Evolutionary conservation across 2,329 filamentous ascomycete genomes (phyloP).

Genomic region (Aspergillus piperis): DNA sequence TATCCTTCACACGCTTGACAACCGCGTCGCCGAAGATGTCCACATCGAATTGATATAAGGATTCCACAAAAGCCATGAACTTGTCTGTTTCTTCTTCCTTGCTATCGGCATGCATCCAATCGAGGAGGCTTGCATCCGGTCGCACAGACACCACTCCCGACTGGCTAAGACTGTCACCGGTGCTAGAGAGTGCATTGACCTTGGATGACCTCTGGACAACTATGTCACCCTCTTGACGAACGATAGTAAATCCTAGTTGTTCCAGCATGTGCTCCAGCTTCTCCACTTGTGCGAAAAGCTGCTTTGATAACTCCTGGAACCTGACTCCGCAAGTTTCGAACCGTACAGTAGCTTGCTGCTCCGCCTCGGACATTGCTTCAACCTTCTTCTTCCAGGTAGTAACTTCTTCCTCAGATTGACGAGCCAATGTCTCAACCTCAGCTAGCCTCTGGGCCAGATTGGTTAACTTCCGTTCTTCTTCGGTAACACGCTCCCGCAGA

Average conservation of each 20-base stretch:
- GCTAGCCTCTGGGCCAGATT: slow-evolving; percentile 70
- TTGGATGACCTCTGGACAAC: slow-evolving; percentile 70
- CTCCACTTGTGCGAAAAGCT: slow-evolving; percentile 80
- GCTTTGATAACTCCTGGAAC: slow-evolving; percentile 80
- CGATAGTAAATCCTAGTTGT: slow-evolving; percentile 79
- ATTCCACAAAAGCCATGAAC: slow-evolving; percentile 73
- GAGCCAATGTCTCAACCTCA: slow-evolving; percentile 72
- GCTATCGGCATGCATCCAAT: slow-evolving; percentile 76
- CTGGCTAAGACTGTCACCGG: slow-evolving; percentile 38
- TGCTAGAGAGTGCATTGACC: slow-evolving; percentile 43
- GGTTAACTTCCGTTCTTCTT: slow-evolving; percentile 71
- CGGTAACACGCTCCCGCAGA: slow-evolving; percentile 71
- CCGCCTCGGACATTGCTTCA: slow-evolving; percentile 32
- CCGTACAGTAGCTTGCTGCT: slow-evolving; percentile 49
- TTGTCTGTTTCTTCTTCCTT: slow-evolving; percentile 67
- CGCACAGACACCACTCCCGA: slow-evolving; percentile 40
- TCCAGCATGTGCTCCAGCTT: slow-evolving; percentile 81
- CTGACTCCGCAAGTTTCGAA: slow-evolving; percentile 70
- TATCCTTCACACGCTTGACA: slow-evolving; percentile 86
- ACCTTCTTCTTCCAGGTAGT: slow-evolving; percentile 66
- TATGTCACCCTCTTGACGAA: slow-evolving; percentile 71
- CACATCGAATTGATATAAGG: slow-evolving; percentile 76
- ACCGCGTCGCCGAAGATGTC: slow-evolving; percentile 83
- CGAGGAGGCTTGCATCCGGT: slow-evolving; percentile 70
- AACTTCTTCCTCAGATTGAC: slow-evolving; percentile 74